phyloP scores from a whole-genome alignment of 208 protist species.

The Angomonas ambiguus region DNA sequence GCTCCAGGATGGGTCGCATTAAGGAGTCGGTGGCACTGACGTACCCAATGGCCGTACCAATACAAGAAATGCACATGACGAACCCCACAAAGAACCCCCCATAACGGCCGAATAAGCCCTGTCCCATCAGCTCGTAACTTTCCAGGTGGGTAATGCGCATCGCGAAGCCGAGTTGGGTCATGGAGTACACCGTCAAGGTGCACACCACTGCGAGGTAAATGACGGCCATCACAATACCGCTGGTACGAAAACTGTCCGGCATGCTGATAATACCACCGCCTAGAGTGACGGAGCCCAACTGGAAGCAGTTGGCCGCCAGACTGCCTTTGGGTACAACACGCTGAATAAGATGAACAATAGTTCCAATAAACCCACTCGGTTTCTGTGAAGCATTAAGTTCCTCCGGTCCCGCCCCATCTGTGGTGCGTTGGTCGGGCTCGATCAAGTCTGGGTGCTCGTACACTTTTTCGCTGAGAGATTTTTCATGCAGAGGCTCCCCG shows the following conservation, averaged over 20 bases:
- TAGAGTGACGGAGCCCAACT: conserved; percentile 49
- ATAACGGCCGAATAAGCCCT: conserved; percentile 34
- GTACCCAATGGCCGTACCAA: conserved; percentile 71
- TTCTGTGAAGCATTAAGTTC: not conserved
- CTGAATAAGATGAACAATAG: not conserved
- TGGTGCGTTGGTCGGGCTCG: not conserved
- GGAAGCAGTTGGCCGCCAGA: conserved; percentile 49
- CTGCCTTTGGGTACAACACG: conserved; percentile 37
- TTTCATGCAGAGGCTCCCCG: no score
- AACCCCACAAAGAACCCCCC: conserved; percentile 66
- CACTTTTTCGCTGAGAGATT: no score
- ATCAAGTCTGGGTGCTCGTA: conserved; percentile 15
- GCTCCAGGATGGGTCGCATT: conserved; percentile 41
- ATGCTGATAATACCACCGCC: conserved; percentile 58
- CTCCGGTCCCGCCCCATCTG: not conserved
- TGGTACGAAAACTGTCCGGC: conserved; percentile 41
- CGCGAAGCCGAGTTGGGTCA: conserved; percentile 43
- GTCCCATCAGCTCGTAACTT: conserved; percentile 53
- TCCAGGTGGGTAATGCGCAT: conserved; percentile 45
- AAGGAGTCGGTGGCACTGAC: conserved; percentile 62
- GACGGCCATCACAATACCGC: conserved; percentile 49
- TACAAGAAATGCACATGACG: conserved; percentile 56
- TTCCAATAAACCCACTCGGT: not conserved
- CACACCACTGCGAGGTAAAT: conserved; percentile 58
- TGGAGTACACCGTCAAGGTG: conserved; percentile 50